Percentiles rank a stretch among this genome's conserved stretches.
These are phyloP conservation scores for Pestalotiopsis sp. DNA, from an alignment of 2,329 filamentous ascomycete species.

Conservation along the genomic window DNA sequence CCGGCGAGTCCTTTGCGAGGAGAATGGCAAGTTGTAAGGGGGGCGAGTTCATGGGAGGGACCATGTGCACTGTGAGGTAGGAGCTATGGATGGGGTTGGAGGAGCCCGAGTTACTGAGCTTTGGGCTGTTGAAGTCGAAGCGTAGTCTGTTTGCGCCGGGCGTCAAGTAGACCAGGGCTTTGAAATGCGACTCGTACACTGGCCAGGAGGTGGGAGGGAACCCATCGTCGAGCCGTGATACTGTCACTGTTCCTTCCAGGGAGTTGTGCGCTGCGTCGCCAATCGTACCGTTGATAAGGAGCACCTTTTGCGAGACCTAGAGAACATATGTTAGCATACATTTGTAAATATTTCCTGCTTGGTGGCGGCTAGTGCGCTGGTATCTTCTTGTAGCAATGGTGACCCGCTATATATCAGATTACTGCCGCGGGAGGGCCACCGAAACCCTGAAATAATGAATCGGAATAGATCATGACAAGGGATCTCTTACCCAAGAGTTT, in stretches of 20 bases:
- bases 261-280: conserved; percentile 69
- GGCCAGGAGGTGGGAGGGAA: conserved; percentile 88
- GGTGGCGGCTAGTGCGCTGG: too few relatives aligned
- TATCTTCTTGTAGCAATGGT: too few relatives aligned
- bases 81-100: conserved; percentile 75
- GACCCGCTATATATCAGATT: too few relatives aligned
- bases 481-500: conserved; percentile 74
- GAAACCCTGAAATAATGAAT: too few relatives aligned
- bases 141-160: conserved; percentile 87
- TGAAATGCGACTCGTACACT: conserved; percentile 87
- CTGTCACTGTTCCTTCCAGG: conserved; percentile 77
- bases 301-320: conserved; percentile 88
- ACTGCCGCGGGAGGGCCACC: too few relatives aligned
- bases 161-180: conserved; percentile 85
- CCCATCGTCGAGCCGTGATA: conserved; percentile 80
- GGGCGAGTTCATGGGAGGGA: conserved; percentile 75
- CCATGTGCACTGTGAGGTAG: conserved; percentile 82
- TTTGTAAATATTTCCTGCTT: neutral
- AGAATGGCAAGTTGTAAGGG: conserved; percentile 89
- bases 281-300: conserved; percentile 80
- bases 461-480: neutral
- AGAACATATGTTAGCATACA: neutral
- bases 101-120: conserved; percentile 69
- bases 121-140: conserved; percentile 85
- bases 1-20: conserved; percentile 83